Evolutionary conservation across 2,329 filamentous ascomycete species (phyloP).

Genomic region (Fusarium gaditjirri): DNA sequence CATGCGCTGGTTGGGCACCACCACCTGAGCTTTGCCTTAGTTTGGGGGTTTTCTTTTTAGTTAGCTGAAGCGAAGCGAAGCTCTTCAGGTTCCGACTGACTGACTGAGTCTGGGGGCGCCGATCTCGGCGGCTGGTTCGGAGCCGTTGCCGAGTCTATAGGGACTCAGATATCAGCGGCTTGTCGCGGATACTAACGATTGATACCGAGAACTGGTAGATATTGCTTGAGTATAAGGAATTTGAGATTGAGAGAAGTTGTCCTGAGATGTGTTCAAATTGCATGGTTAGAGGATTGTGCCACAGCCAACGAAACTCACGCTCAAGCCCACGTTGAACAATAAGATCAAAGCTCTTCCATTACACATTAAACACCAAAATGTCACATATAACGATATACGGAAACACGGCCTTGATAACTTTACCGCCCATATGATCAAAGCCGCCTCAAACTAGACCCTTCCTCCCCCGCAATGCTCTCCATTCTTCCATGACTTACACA

Average conservation of each 20-base stretch:
- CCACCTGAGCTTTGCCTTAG: not conserved
- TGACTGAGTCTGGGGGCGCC: constrained; percentile 12
- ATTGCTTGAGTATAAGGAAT: not conserved
- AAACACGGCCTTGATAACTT: not conserved
- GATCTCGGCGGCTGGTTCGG: constrained; percentile 31
- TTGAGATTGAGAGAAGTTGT: not conserved
- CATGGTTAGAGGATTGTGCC: not conserved
- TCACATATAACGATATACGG: not conserved
- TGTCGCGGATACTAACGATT: constrained; percentile 11
- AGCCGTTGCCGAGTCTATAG: constrained; percentile 13
- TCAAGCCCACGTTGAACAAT: not conserved
- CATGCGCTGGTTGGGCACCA: constrained; percentile 23
- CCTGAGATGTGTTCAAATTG: not conserved
- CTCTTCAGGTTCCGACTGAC: not conserved
- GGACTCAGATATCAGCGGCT: constrained; percentile 10
- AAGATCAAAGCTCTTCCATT: not conserved
- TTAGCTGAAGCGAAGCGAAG: not conserved
- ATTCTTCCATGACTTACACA: constrained; percentile 18
- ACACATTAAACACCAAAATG: not conserved
- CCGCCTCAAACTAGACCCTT: not conserved
- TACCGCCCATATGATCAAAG: not conserved
- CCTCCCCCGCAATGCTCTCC: constrained; percentile 1
- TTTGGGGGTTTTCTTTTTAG: not conserved
- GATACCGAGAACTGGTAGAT: not conserved
- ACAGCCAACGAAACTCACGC: not conserved